Evolutionary conservation across 768 basidiomycete genomes (phyloP).

Genomic region (Rhodotorula toruloides): DNA sequence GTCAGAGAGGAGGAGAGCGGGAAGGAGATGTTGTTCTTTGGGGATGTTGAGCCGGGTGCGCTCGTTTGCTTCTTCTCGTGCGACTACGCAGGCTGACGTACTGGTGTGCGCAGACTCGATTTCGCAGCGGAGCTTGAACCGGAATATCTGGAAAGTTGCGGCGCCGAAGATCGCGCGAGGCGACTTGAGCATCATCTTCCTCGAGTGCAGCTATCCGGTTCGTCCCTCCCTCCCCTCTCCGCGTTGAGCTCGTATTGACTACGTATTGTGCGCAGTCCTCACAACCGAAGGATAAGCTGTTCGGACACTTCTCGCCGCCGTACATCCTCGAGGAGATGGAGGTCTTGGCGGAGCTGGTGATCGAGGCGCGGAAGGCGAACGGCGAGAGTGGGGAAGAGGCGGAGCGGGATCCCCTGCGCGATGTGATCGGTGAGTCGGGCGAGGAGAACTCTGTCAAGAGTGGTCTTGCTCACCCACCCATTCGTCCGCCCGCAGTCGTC

Average conservation of each 20-base stretch:
- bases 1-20: conserved; percentile 57
- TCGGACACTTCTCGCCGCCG: conserved; percentile 79
- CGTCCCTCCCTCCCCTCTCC: neutral
- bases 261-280: conserved; percentile 57
- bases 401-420: conserved; percentile 1
- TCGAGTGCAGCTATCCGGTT: conserved; percentile 69
- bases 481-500: conserved; percentile 41
- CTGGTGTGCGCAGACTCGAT: conserved; percentile 56
- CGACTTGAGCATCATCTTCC: conserved; percentile 71
- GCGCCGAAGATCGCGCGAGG: conserved; percentile 65
- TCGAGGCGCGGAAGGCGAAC: conserved; percentile 37
- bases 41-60: conserved; percentile 71
- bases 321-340: conserved; percentile 71
- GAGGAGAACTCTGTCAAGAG: neutral
- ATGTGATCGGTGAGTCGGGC: conserved; percentile 19
- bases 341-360: conserved; percentile 64
- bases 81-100: no score
- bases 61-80: neutral
- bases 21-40: conserved; percentile 84
- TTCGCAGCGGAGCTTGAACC: conserved; percentile 58
- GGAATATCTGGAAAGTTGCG: conserved; percentile 72
- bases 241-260: neutral
- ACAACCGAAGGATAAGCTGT: conserved; percentile 62
- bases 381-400: neutral
- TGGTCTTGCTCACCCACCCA: neutral